Evolutionary conservation across 2,329 filamentous ascomycete species (phyloP).

Genomic region (Arthrocladium fulminans): DNA sequence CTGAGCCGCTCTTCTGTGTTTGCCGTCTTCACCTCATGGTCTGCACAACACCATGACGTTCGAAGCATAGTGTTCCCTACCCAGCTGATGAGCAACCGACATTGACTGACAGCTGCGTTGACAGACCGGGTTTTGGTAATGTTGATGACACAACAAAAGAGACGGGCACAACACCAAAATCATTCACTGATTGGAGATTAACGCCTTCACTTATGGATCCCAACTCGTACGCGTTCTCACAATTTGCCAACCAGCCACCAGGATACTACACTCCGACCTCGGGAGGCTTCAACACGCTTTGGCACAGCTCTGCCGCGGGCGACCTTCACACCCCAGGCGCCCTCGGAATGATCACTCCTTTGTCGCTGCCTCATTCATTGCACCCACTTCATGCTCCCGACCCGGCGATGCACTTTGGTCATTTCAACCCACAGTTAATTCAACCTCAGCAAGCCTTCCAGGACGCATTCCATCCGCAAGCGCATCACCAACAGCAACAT

Average conservation of each 20-base stretch:
- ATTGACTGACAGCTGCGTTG: slow-evolving; percentile 17
- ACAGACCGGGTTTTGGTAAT: slow-evolving; percentile 33
- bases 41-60: slow-evolving; percentile 13
- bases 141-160: slow-evolving; percentile 54
- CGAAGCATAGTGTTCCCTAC: slow-evolving; percentile 10
- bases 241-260: slow-evolving; percentile 68
- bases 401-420: slow-evolving; percentile 55
- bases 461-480: slow-evolving; percentile 10
- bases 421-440: slow-evolving; percentile 52
- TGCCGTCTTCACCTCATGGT: slow-evolving; percentile 6
- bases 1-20: slow-evolving; percentile 6
- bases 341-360: slow-evolving; percentile 66
- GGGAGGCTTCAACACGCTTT: slow-evolving; percentile 68
- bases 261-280: slow-evolving; percentile 85
- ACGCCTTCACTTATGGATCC: slow-evolving; percentile 84
- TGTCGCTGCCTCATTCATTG: slow-evolving; percentile 65
- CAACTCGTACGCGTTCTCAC: slow-evolving; percentile 69
- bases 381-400: slow-evolving; percentile 53
- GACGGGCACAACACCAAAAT: slow-evolving; percentile 73
- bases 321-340: slow-evolving; percentile 73
- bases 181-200: slow-evolving; percentile 75
- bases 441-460: slow-evolving; percentile 18
- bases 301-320: slow-evolving; percentile 66
- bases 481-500: slow-evolving; percentile 42
- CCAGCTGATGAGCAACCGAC: background rate